phyloP scores from a whole-genome alignment of 371 early-diverging fungal genomes.

The Rhizopus delemar region DNA sequence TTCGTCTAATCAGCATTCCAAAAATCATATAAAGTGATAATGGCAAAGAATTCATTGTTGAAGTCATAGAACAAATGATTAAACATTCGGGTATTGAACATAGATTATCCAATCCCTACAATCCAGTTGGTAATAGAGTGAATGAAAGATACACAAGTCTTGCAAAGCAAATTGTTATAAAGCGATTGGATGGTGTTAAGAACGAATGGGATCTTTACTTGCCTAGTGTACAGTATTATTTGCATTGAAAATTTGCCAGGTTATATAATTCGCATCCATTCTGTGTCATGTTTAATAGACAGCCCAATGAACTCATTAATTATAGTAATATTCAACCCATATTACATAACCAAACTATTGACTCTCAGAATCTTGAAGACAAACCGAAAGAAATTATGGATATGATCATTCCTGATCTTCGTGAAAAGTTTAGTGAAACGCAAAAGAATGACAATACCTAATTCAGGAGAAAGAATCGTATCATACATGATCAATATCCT shows the following conservation, averaged over 20 bases:
- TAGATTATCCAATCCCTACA: conserved; percentile 2
- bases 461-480: conserved; percentile 3
- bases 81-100: conserved; percentile 1
- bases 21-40: conserved; percentile 5
- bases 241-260: conserved; percentile 3
- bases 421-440: conserved; percentile 1
- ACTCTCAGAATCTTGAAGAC: too few species aligned
- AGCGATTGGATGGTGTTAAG: neutral
- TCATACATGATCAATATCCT: neutral
- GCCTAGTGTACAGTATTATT: neutral
- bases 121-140: conserved; percentile 1
- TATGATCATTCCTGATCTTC: too few species aligned
- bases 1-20: neutral
- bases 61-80: neutral
- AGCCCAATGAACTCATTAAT: conserved; percentile 3
- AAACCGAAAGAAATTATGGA: too few species aligned
- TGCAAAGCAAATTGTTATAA: neutral
- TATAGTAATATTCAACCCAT: neutral
- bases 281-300: neutral
- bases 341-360: too few species aligned
- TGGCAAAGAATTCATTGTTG: conserved; percentile 3
- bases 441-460: neutral
- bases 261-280: conserved; percentile 10
- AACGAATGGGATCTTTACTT: conserved; percentile 2
- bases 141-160: neutral